Base-by-base conservation (phyloP, 371 early-diverging fungal genomes). In the Funneliformis caledonium region DNA sequence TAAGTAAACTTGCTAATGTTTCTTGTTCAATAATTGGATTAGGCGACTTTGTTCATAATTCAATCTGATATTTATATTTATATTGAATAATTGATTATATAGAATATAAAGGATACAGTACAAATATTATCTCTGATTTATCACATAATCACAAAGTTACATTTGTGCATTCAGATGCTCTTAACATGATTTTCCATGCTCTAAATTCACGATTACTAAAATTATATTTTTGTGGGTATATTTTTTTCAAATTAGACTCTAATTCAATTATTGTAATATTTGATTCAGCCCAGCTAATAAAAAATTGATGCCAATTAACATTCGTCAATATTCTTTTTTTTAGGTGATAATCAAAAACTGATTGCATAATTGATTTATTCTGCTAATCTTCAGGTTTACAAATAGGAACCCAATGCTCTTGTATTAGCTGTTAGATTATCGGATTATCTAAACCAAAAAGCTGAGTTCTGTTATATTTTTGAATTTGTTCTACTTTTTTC, bases 51-150 rank as follows among this genome's bases (percentile, higher is more conserved):
- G 72, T 70, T 22, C 48, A 70, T 42, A 70, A 5, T 70, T 70
- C 10, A 48, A 70, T n/a, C 72, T 69, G 16, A 69, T 45, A 47
- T 26, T 37, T 14, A 7, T 33, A 65, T 33, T 37, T 65, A n/a
- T n/a, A n/a, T n/a, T n/a, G n/a, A n/a, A n/a, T n/a, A n/a, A n/a
- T n/a, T n/a, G n/a, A n/a, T n/a, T n/a, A n/a, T n/a, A n/a, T n/a
- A n/a, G n/a, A n/a, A n/a, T n/a, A n/a, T n/a, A n/a, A n/a, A n/a
- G n/a, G n/a, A n/a, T n/a, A n/a, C 4, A 61, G 4, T 6, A 61
- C 8, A 61, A 5, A 22, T n/a, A n/a, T 72, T 50, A 72, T 31
- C 72, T 72, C 52, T 50, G 52, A 72, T 72, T 72, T 14, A 2
- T 72, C 72, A 12, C 9, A 16, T 47, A 11, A 10, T 33, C 72